Conservation (phyloP, 192 early-diverging fungal species). For the Rhizophagus sp. region DNA sequence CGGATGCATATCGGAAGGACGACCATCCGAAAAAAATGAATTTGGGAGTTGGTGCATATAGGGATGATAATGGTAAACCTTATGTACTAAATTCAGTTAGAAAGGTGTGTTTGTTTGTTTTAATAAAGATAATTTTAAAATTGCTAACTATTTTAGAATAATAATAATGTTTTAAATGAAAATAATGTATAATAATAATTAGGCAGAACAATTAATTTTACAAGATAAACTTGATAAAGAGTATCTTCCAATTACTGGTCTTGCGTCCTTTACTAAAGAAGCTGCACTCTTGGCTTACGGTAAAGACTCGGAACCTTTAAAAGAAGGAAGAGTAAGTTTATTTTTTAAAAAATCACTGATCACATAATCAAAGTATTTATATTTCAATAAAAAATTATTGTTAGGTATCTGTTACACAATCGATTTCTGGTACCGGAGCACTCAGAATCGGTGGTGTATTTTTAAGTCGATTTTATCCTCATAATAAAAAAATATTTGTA, state of each 20-base stretch:
- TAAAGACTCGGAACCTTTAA: constrained; percentile 65
- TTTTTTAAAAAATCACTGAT: too few relatives aligned
- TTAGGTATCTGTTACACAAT: constrained; percentile 84
- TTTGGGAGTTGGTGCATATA: constrained; percentile 97
- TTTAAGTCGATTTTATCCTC: constrained; percentile 74
- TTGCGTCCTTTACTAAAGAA: constrained; percentile 78
- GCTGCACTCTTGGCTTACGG: constrained; percentile 88
- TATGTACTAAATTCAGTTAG: constrained; percentile 87
- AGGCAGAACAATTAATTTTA: constrained; percentile 82
- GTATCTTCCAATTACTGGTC: constrained; percentile 94
- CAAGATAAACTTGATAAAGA: constrained; percentile 84
- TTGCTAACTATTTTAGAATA: background rate
- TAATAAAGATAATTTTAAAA: too few relatives aligned
- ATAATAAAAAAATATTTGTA: constrained; percentile 86
- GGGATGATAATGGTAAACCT: constrained; percentile 90
- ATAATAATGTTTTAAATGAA: too few relatives aligned
- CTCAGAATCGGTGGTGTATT: constrained; percentile 91
- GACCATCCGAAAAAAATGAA: constrained; percentile 93
- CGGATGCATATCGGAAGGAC: constrained; percentile 95
- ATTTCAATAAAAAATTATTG: too few relatives aligned
- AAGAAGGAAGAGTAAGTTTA: constrained; percentile 59
- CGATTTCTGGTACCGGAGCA: constrained; percentile 98
- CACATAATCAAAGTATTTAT: too few relatives aligned
- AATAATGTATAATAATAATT: constrained; percentile 27
- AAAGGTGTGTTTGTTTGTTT: constrained; percentile 57